Evolutionary conservation across 768 basidiomycete species (phyloP), one percentile per base, ranked within the genome.

Genomic region (Amyloporia xantha): DNA sequence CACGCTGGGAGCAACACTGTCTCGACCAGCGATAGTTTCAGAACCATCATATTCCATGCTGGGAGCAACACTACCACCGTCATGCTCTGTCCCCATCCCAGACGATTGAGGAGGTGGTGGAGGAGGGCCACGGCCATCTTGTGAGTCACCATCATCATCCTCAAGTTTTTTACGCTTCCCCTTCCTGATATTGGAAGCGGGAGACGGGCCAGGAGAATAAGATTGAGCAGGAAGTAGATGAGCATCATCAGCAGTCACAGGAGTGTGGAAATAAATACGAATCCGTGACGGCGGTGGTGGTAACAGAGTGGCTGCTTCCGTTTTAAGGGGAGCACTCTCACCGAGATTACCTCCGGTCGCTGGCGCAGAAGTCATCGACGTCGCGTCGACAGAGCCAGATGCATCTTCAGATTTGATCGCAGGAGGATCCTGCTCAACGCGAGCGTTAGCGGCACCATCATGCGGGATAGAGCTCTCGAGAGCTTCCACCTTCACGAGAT

Each of bases 201-300:
- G 70, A 62, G 74, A 68, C 41, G 59, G 56, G 55, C 54, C 53
- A 43, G 56, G 55, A 63, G 66, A 63, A 60, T 73, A 67, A 53
- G 71, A 69, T 51, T 74, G 68, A 71, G 81, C 78, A 51, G 83
- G 81, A 63, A 87, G 82, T 20, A 82, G 82, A 62, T 79, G 82
- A 49, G 82, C 76, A 67, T 90, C 88, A 71, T 89, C 87, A 60
- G 83, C 76, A 54, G 85, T 80, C 54, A 86, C 86, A 52, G 89
- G 90, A 21, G 89, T 91, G 70, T 91, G 89, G 73, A 92, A 92
- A 72, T 92, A 92, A 49, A 92, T 88, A 59, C 89, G 86, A 59
- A 92, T 82, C 54, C 90, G 84, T 38, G 89, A 89, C 28, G 86
- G 84, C 68, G 67, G 83, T 65, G 60, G 77, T 64, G 68, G 62